These are phyloP conservation scores for Rhizoclosmatium globosum DNA, from an alignment of 192 early-diverging fungal genomes.

Conservation along the genomic window DNA sequence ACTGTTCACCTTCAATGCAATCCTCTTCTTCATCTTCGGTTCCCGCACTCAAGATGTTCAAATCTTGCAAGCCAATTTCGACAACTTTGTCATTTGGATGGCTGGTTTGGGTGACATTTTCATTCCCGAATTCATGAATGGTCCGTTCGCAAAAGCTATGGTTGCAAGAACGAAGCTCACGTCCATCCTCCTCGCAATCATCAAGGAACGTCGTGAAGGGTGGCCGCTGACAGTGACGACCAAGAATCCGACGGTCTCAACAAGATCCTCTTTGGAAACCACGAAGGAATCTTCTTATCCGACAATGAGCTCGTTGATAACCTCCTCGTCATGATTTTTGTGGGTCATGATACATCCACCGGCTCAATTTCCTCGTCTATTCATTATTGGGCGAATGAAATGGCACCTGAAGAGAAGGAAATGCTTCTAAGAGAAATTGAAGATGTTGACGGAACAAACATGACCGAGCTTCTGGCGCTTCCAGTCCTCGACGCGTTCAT, in stretches of 20 bases:
- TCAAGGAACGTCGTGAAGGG: not conserved
- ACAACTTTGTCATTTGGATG: conserved; percentile 2
- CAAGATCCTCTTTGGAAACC: conserved; percentile 4
- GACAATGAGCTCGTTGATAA: conserved; percentile 21
- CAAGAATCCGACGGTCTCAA: conserved; percentile 5
- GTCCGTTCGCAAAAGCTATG: conserved; percentile 10
- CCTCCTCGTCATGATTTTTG: conserved; percentile 13
- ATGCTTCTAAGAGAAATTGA: not conserved
- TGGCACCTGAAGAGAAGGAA: not conserved
- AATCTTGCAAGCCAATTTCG: not conserved
- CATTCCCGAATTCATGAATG: conserved; percentile 4
- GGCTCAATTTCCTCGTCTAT: not conserved
- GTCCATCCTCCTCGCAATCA: not conserved
- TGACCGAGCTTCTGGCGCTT: not conserved
- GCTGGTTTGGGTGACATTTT: conserved; percentile 16
- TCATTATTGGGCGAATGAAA: conserved; percentile 8
- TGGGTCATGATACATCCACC: conserved; percentile 22
- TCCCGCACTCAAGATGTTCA: not conserved
- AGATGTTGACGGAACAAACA: not conserved
- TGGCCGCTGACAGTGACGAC: not conserved
- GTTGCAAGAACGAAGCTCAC: not conserved
- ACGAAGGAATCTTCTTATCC: not conserved
- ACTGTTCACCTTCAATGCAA: conserved; percentile 27
- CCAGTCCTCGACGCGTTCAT: conserved; percentile 32
- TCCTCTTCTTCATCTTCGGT: conserved; percentile 17